Base-by-base conservation (phyloP, 148 eudicot genomes). In the Silene uniflora region DNA sequence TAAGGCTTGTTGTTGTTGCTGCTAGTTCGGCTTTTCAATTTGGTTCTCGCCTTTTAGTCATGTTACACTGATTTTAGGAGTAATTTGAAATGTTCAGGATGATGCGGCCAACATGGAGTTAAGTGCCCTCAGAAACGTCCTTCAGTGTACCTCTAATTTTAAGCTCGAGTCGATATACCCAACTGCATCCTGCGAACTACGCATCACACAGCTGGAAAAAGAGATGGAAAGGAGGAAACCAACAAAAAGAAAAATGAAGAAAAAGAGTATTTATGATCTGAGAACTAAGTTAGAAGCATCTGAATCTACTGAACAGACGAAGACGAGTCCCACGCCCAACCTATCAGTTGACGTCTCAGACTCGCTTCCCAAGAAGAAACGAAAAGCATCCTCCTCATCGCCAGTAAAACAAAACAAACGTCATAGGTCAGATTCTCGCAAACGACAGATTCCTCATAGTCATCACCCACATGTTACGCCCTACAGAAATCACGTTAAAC, bases 21-120 rank as follows among this genome's bases (percentile, higher is more conserved):
- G 13, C 54, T 47, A 47, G 13, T 49, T 49, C 54, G 10, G 12
- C 54, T 10, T 49, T 49, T 49, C 54, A 49, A 19, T 59, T 18
- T 59, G 22, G 62, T 19, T 59, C 62, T 59, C 0, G 62, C 44
- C 55, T 52, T 52, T 52, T 52, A 60, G 22, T 60, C 63, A 11
- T 39, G 49, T 65, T 35, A 13, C 11, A 35, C 69, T 66, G 47
- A 66, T 66, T 32, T 66, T 66, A 10, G 0, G 13, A 18, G 69
- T 35, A 7, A 3, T 32, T 29, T 66, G 11, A 35, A 66, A 32
- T 66, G 9, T n/a, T 18, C 69, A 66, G 69, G 69, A 66, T 66
- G 69, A 66, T 17, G 69, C 69, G 23, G 69, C 69, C 46, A 66
- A 66, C 47, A 32, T 66, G 69, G 69, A 66, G 69, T 35, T 66